Evolutionary conservation across 2,329 filamentous ascomycete genomes (phyloP), one percentile per base, ranked within the genome.

Genomic region (Volutella citrinella): DNA sequence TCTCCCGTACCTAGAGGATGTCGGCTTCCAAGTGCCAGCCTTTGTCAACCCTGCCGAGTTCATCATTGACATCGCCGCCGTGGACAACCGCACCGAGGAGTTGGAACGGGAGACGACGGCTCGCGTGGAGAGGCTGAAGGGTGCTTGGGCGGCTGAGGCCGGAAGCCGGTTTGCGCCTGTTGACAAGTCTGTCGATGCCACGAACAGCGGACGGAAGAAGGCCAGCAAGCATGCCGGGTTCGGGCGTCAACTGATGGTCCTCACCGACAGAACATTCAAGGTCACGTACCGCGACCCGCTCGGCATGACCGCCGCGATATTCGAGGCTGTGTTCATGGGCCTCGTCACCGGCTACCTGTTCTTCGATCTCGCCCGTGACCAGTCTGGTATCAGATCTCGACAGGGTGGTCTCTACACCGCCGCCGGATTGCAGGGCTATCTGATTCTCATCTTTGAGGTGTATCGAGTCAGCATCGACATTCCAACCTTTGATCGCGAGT

Each of bases 1-100:
- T 30, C 55, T 86, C 5, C 61, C 73, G 0, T 83, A 86, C 68
- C 88, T 90, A 45, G 69, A 72, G 9, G 50, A 57, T 4, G 61
- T 74, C 10, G 83, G 80, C 0, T 74, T 82, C 43, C 63, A 73
- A 10, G 62, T 87, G 27, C 84, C 83, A 1, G 65, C 78, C 0
- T 88, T 87, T 48, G 82, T 87, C 27, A 90, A 90, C 47, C 85
- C 86, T 0, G 85, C 85, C 3, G 85, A 90, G 46, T 84, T 82
- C 51, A 59, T 88, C 30, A 82, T 90, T 35, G 85, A 90, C 45
- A 68, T 86, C 19, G 80, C 84, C 3, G 84, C 85, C 6, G 68
- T 88, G 10, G 85, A 90, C 51, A 87, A 80, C 48, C 74, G 86
- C 6, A 81, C 77, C 0, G 70, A 76, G 1, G 80, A 85, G 46